Base-by-base conservation (phyloP, 148 eudicot species). In the Camellia japonica region DNA sequence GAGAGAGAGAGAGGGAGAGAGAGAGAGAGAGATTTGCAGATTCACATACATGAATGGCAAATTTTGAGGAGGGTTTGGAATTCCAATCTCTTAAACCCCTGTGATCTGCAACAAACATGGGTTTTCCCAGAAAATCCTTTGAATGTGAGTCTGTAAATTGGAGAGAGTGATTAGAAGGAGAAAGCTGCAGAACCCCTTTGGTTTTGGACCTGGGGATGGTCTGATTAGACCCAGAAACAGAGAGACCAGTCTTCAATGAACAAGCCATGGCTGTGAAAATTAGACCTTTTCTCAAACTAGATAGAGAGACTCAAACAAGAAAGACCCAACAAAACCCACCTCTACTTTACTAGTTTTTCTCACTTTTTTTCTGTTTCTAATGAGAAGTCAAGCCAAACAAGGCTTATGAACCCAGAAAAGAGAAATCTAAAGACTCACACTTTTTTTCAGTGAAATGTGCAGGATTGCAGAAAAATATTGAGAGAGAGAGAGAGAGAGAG, bases 41-140 rank as follows among this genome's bases (percentile, higher is more conserved):
- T 54, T 68, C 3, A 56, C 91, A 69, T 78, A 89, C 91, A 80
- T 56, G 72, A 61, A 87, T 79, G 44, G 82, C 73, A 19, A 67
- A 77, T 14, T 68, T 73, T 47, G 51, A 3, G 46, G 89, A 83
- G 2, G 89, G 19, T 63, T 60, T 80, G 15, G 52, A 4, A 78
- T 62, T 82, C 80, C 75, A 83, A 75, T 70, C 51, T 68, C 68
- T 62, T 5, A 78, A 68, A 56, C 73, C 72, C 65, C 58, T 88
- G 44, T 66, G 86, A 84, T 86, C 86, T 71, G 84, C 72, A 13
- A 71, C 61, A 59, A 66, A 11, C 10, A 82, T 20, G 38, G 85
- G 68, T 71, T 77, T 82, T 4, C 84, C 79, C 79, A 74, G 16
- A 60, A 82, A 83, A 19, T 67, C 75, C 11, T 79, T 80, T 8